Conservation (phyloP, 768 basidiomycete genomes). For the Kwoniella sp. region DNA sequence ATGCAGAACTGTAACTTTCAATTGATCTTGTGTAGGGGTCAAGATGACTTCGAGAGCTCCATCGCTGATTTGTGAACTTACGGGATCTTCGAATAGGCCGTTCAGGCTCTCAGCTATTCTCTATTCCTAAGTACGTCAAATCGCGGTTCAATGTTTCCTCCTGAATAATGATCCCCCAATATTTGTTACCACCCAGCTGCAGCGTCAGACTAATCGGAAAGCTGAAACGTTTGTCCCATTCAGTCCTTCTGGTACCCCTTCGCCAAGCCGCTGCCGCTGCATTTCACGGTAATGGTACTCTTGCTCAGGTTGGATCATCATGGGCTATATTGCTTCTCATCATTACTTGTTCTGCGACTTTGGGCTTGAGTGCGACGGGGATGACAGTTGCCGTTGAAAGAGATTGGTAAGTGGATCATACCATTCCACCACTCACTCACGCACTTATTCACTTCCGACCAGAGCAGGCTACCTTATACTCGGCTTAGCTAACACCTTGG, state of each 20-base stretch:
- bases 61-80: too few relatives aligned
- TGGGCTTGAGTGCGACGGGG: conserved; percentile 42
- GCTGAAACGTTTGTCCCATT: not conserved
- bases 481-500: too few relatives aligned
- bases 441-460: too few relatives aligned
- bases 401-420: conserved; percentile 47
- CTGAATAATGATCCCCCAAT: too few relatives aligned
- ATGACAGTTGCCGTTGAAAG: conserved; percentile 50
- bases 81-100: not conserved
- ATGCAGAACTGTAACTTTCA: not conserved
- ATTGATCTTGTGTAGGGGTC: too few relatives aligned
- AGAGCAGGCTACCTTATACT: too few relatives aligned
- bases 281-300: conserved; percentile 27
- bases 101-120: conserved; percentile 33
- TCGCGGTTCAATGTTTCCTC: not conserved
- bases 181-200: too few relatives aligned
- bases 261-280: conserved; percentile 20
- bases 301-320: conserved; percentile 3
- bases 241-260: conserved; percentile 37
- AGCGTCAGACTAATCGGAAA: too few relatives aligned
- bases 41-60: too few relatives aligned
- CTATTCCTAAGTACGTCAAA: conserved; percentile 34
- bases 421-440: too few relatives aligned
- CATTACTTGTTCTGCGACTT: conserved; percentile 31
- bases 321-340: conserved; percentile 35